Conservation (phyloP, 2,329 filamentous ascomycete genomes). For the Orbilia ellipsospora region DNA sequence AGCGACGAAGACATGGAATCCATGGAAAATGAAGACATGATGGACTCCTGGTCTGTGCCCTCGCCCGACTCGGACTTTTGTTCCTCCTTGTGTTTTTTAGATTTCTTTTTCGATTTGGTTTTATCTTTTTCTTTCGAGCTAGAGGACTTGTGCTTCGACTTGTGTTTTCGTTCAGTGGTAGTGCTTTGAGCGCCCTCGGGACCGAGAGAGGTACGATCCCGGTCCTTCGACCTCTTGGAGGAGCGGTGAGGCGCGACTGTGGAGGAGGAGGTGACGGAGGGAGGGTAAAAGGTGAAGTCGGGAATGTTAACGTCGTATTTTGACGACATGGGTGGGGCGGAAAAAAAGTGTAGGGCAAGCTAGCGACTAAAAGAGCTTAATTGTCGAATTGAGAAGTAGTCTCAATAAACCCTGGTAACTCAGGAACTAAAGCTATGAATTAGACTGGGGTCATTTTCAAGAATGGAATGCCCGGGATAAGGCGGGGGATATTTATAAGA, state of each 20-base stretch:
- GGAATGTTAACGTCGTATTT: neutral
- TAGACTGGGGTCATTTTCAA: too few species aligned
- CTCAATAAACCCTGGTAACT: too few species aligned
- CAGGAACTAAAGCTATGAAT: too few species aligned
- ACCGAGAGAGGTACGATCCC: constrained; percentile 24
- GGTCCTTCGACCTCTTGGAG: constrained; percentile 39
- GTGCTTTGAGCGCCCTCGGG: constrained; percentile 22
- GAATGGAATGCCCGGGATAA: too few species aligned
- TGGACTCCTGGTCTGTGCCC: constrained; percentile 14
- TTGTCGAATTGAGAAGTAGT: too few species aligned
- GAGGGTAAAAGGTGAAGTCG: constrained; percentile 3
- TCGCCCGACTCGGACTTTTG: neutral
- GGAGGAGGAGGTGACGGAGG: constrained; percentile 22
- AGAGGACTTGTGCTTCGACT: constrained; percentile 36
- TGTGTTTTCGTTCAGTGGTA: constrained; percentile 41
- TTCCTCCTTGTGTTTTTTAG: constrained; percentile 21
- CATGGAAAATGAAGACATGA: constrained; percentile 39
- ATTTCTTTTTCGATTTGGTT: constrained; percentile 22
- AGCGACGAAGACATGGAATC: constrained; percentile 31
- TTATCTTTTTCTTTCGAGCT: constrained; percentile 27
- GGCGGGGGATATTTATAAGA: too few species aligned
- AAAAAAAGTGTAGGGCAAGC: neutral
- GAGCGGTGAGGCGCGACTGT: constrained; percentile 33
- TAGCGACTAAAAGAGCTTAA: neutral
- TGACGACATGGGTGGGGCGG: neutral